A percentile compares a stretch with the other conserved stretches of the same genome.
These are phyloP conservation scores for Zoysia pacifica DNA, from an alignment of 176 grass and related monocot genomes.

Conservation along the genomic window DNA sequence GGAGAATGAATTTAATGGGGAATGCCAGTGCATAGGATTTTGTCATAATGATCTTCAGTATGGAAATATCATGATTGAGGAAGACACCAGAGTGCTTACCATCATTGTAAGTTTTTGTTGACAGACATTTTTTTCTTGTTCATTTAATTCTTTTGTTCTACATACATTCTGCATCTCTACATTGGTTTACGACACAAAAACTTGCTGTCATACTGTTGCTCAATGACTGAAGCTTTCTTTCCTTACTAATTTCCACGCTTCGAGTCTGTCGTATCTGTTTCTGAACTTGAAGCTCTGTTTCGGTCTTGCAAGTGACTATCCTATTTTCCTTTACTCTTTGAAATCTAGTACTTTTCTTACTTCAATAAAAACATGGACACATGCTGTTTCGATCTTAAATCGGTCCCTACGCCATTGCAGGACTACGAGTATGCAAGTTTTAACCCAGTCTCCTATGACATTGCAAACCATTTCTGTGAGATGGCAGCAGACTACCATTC, in stretches of 20 bases:
- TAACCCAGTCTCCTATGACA: slow-evolving; percentile 82
- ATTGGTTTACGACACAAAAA: not conserved
- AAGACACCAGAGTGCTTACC: slow-evolving; percentile 66
- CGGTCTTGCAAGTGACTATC: not conserved
- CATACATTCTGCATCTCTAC: not conserved
- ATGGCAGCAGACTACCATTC: slow-evolving; percentile 96
- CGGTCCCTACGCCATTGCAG: slow-evolving; percentile 23
- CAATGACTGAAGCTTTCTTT: not conserved
- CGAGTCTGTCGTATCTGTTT: slow-evolving; percentile 10
- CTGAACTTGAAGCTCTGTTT: slow-evolving; percentile 19
- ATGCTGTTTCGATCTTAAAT: not conserved
- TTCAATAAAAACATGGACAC: not conserved
- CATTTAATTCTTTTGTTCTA: not conserved
- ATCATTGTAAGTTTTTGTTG: slow-evolving; percentile 74
- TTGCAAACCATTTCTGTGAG: slow-evolving; percentile 98
- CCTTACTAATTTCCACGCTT: slow-evolving; percentile 14
- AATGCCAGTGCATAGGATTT: slow-evolving; percentile 58
- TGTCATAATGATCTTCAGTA: slow-evolving; percentile 98
- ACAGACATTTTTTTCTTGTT: not conserved
- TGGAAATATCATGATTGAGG: slow-evolving; percentile 98
- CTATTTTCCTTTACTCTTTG: not conserved
- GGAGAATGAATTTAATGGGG: slow-evolving; percentile 55
- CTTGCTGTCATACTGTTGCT: not conserved
- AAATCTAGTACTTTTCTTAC: not conserved
- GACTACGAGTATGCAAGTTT: slow-evolving; percentile 97